These are phyloP conservation scores for Stachybotrys elegans DNA, from an alignment of 2,329 filamentous ascomycete species.

Conservation along the genomic window DNA sequence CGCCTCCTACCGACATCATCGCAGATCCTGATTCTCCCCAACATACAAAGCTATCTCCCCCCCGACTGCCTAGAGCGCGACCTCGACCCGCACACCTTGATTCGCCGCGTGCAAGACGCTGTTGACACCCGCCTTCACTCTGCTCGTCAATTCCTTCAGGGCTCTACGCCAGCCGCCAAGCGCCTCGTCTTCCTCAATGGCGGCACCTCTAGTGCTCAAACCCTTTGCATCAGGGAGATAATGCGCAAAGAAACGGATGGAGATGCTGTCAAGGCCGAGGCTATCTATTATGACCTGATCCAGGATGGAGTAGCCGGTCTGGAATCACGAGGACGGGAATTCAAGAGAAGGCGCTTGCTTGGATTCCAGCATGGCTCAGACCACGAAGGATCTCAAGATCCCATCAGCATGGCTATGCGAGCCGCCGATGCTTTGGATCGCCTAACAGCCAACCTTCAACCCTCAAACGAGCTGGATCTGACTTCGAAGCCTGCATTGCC, in stretches of 20 bases:
- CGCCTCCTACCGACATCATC: conserved; percentile 54
- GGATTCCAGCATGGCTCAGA: no score
- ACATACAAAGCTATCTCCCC: conserved; percentile 41
- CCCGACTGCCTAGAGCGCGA: conserved; percentile 18
- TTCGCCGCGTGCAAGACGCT: conserved; percentile 48
- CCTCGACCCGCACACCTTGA: conserved; percentile 29
- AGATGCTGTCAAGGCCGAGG: conserved; percentile 43
- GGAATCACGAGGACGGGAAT: conserved; percentile 16
- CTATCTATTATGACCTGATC: conserved; percentile 45
- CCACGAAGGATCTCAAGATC: conserved; percentile 36
- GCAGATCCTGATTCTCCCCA: conserved; percentile 53
- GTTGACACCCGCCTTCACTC: conserved; percentile 39
- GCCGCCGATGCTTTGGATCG: conserved; percentile 54
- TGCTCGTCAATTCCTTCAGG: conserved; percentile 46
- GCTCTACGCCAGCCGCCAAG: conserved; percentile 39
- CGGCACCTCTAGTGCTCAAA: conserved; percentile 49
- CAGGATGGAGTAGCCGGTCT: conserved; percentile 41
- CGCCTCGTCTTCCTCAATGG: conserved; percentile 57
- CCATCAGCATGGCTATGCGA: conserved; percentile 50
- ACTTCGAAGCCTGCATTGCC: conserved; percentile 23
- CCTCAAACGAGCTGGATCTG: conserved; percentile 42
- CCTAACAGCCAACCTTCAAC: conserved; percentile 50
- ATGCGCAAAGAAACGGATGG: conserved; percentile 47
- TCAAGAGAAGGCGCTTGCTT: conserved; percentile 9
- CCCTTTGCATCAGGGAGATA: conserved; percentile 50